Percentiles rank a stretch among this genome's conserved stretches.
These are phyloP conservation scores for Leccinum variabile DNA, from an alignment of 1,284 basidiomycete genomes.

Conservation along the genomic window DNA sequence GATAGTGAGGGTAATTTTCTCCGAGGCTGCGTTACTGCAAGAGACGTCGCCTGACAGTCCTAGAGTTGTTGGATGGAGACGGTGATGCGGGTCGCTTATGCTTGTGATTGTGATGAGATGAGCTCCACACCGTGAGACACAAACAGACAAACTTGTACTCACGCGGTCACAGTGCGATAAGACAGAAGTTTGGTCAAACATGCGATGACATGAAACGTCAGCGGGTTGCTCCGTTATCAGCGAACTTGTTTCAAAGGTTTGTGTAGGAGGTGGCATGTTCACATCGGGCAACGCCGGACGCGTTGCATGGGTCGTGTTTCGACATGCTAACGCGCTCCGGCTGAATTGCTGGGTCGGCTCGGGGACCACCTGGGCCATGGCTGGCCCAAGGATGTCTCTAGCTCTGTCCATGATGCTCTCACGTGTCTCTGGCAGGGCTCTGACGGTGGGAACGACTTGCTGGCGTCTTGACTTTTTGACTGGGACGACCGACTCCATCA, in stretches of 20 bases:
- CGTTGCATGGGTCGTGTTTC: not conserved
- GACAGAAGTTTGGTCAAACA: slow-evolving; percentile 23
- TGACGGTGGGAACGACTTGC: slow-evolving; percentile 47
- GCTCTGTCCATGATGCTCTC: slow-evolving; percentile 56
- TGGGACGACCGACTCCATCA: slow-evolving; percentile 56
- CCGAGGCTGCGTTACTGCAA: slow-evolving; percentile 8
- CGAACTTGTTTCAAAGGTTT: slow-evolving; percentile 43
- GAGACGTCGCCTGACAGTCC: slow-evolving; percentile 19
- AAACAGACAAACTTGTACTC: slow-evolving; percentile 12
- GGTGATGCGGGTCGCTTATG: slow-evolving; percentile 21
- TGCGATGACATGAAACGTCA: slow-evolving; percentile 7
- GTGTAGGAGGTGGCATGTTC: slow-evolving; percentile 34
- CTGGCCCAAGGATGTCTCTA: slow-evolving; percentile 42
- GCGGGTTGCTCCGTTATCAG: slow-evolving; percentile 16
- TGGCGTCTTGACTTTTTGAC: slow-evolving; percentile 46
- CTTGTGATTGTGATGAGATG: slow-evolving; percentile 14
- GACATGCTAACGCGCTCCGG: slow-evolving; percentile 23
- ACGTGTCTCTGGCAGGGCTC: slow-evolving; percentile 48
- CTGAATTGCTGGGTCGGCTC: slow-evolving; percentile 37
- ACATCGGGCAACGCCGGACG: not conserved
- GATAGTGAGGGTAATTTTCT: not conserved
- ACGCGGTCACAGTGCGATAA: slow-evolving; percentile 12
- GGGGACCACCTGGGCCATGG: slow-evolving; percentile 4
- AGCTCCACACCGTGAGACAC: slow-evolving; percentile 3
- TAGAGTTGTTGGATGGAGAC: not conserved